Conservation (phyloP, 2,329 filamentous ascomycete species). For the Alternaria ventricosa region DNA sequence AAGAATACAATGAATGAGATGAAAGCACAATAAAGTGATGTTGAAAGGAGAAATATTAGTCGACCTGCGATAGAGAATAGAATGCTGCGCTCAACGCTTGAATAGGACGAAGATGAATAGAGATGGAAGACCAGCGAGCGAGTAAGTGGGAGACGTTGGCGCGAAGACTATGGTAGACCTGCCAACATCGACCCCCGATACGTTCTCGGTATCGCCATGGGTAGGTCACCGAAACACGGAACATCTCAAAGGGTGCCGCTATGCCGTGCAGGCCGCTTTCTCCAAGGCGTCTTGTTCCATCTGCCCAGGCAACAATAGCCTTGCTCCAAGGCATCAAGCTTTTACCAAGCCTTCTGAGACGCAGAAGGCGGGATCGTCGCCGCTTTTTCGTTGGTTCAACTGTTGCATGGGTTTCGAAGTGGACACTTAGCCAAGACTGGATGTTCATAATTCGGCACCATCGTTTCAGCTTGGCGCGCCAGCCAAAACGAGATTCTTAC, state of each 20-base stretch:
- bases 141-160: not conserved
- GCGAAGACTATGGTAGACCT: not conserved
- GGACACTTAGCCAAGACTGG: conserved; percentile 36
- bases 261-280: not conserved
- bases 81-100: conserved; percentile 20
- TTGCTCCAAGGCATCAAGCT: conserved; percentile 29
- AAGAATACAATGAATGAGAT: not conserved
- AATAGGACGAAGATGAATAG: not conserved
- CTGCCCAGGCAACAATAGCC: conserved; percentile 33
- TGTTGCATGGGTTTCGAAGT: conserved; percentile 30
- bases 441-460: conserved; percentile 38
- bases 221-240: conserved; percentile 13
- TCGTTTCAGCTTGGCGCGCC: conserved; percentile 46
- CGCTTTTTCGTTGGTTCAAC: conserved; percentile 30
- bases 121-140: conserved; percentile 2
- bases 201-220: not conserved
- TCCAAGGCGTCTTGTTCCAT: conserved; percentile 6
- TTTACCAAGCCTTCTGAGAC: conserved; percentile 37
- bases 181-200: not conserved
- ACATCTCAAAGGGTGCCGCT: conserved; percentile 6
- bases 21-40: not conserved
- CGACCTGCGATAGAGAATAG: conserved; percentile 29
- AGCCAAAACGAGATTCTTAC: conserved; percentile 24
- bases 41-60: conserved; percentile 4
- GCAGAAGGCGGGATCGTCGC: conserved; percentile 16